Conservation (phyloP, 805 yeast genomes). For the Monosporozyma unispora region DNA sequence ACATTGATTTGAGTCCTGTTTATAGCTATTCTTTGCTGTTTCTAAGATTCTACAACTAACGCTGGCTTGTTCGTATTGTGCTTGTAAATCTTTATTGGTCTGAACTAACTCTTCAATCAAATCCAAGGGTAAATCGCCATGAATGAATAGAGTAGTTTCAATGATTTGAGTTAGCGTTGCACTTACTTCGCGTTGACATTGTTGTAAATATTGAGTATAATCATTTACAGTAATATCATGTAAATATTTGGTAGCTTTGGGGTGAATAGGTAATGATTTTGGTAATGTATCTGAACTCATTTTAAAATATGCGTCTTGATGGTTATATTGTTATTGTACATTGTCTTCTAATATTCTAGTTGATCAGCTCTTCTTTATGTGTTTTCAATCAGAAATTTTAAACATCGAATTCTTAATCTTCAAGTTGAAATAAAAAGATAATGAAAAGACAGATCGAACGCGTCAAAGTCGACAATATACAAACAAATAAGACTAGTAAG, state of each 20-base stretch:
- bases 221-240: conserved; percentile 13
- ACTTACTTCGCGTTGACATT: conserved; percentile 13
- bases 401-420: not conserved
- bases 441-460: not conserved
- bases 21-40: conserved; percentile 1
- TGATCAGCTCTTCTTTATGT: not conserved
- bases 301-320: not conserved
- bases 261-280: conserved; percentile 17
- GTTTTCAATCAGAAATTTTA: not conserved
- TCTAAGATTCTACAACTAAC: not conserved
- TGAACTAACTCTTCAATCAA: not conserved
- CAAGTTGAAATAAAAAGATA: not conserved
- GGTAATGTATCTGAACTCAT: not conserved
- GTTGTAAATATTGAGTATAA: conserved; percentile 6
- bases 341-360: not conserved
- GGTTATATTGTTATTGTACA: not conserved
- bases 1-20: conserved; percentile 1
- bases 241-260: conserved; percentile 9
- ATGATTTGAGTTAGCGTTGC: conserved; percentile 14
- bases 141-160: not conserved
- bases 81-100: conserved; percentile 5
- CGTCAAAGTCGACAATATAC: not conserved
- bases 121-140: not conserved
- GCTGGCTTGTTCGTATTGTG: conserved; percentile 5
- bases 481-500: not conserved